These are phyloP conservation scores for Ganoderma multipileum DNA, from an alignment of 1,284 basidiomycete species.

Conservation along the genomic window DNA sequence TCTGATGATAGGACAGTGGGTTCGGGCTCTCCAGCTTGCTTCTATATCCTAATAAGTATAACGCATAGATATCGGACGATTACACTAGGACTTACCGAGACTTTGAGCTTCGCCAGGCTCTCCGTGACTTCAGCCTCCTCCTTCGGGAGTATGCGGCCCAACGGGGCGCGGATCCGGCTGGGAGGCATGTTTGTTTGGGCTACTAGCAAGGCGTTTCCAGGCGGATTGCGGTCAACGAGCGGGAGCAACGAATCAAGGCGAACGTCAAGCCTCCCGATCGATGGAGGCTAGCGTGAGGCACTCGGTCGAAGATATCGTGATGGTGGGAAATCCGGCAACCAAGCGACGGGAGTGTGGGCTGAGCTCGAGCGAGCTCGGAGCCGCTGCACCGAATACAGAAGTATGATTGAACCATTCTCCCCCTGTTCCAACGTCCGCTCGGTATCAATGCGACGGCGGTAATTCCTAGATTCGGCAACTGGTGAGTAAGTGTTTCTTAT, in stretches of 20 bases:
- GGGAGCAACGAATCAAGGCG: not conserved
- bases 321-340: not conserved
- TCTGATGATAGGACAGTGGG: not conserved
- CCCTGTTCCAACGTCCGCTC: too few species aligned
- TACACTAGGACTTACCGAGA: not conserved
- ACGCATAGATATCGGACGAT: not conserved
- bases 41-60: not conserved
- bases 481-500: too few species aligned
- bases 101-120: not conserved
- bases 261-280: not conserved
- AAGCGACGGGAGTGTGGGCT: too few species aligned
- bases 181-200: not conserved
- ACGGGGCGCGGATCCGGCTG: not conserved
- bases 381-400: too few species aligned
- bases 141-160: not conserved
- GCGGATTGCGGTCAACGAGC: not conserved
- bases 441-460: too few species aligned
- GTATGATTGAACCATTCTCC: too few species aligned
- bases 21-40: not conserved
- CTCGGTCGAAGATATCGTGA: not conserved
- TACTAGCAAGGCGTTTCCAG: too few species aligned
- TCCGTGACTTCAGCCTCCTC: not conserved
- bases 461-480: too few species aligned
- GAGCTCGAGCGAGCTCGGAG: too few species aligned
- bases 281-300: not conserved